Evolutionary conservation across 1,139 yeast species (phyloP), one percentile per base, ranked within the genome.

Genomic region (Taphrina populina): DNA sequence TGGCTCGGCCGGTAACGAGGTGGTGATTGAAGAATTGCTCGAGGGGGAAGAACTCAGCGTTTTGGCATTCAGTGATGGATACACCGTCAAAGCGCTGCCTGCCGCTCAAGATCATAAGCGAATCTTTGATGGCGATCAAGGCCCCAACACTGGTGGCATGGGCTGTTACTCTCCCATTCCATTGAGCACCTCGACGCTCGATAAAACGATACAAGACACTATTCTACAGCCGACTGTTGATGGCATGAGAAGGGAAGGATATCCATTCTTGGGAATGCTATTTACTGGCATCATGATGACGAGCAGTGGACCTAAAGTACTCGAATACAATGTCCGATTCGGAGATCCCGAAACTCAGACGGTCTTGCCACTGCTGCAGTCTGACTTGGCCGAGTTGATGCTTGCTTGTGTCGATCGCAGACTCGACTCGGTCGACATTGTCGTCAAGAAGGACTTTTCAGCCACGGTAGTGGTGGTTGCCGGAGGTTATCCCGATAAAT

Each of bases 281-380:
- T 94, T 94, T 74, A 92, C 96, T n/a, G 99, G 99, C 61, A 80
- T 94, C 64, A 94, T 94, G 84, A 77, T 94, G 63, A 80, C 95
- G 13, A 80, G 82, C 30, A 65, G 73, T 43, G 95, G 95, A 51
- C 97, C 98, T 64, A 87, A 88, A 73, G 96, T 90, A 8, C 78
- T 94, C 66, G 99, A 94, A 72, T 94, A 94, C 73, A 94, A 94
- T 65, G 96, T 92, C 55, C 82, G 99, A 72, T 94, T 94, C 65
- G 99, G 99, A 61, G 99, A 94, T 70, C 99, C 99, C 63, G 99
- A 94, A 73, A 92, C 97, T 37, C 98, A 94, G 74, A 86, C 96
- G 3, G 95, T 92, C 30, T 76, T 94, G 67, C 96, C 96, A 13
- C 77, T 94, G 66, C 76, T 94, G 62, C 71, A 83, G 17, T 84